Evolutionary conservation across 192 early-diverging fungal genomes (phyloP), one percentile per base, ranked within the genome.

Genomic region (Podila clonocystis): DNA sequence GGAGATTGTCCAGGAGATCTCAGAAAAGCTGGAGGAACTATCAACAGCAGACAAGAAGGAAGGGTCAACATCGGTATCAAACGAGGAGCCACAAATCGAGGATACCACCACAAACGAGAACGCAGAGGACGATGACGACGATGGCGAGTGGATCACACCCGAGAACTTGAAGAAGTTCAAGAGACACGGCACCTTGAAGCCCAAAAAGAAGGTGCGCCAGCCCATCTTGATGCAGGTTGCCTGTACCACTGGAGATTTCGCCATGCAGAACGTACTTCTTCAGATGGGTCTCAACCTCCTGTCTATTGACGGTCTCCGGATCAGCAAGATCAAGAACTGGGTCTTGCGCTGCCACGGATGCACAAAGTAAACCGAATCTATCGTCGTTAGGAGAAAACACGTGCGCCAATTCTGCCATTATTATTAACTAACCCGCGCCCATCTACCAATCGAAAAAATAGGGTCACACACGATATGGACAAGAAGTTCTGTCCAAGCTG

Each of bases 231-330:
- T 95, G 69, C 74, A 87, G n/a, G 95, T 97, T 6, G 96, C 93
- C 20, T 97, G 96, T 79, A 93, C 95, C 49, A 96, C 97, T 1
- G 82, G 87, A 13, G 97, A 98, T 86, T 98, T 95, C 75, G 96
- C 97, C 30, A 96, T 98, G 94, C 95, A 98, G 87, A 99, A 99
- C 83, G 94, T 98, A 19, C 75, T 98, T 48, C 83, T 99, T 62
- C 95, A 97, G 84, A 97, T 98, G 94, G 89, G 92, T 22, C 87
- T 99, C 71, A 87, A 89, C 58, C 87, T 99, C 48, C 82, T 98
- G 11, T 93, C 93, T 6, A 83, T 93, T 13, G 96, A 98, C 73
- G 97, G 97, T 59, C 74, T 94, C 9, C 74, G 87, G 19, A 93
- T 99, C 55, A 88, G 65, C 33, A 87, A 89, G 33, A 82, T 97